phyloP scores from a whole-genome alignment of 805 yeast species.

The Ogataea salicorniae region DNA sequence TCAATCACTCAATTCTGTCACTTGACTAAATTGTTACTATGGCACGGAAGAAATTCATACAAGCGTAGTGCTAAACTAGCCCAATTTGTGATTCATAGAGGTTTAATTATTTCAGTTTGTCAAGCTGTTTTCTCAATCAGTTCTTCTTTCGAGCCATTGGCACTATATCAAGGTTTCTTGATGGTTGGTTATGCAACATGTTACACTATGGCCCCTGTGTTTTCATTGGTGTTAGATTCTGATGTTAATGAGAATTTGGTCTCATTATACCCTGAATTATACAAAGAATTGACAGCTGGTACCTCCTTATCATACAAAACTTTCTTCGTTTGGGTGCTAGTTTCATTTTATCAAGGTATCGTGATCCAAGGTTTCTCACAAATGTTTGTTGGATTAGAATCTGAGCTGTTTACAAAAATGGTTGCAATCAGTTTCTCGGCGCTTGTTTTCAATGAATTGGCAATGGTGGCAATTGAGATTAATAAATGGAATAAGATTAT shows the following conservation, averaged over 20 bases:
- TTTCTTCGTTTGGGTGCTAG: slow-evolving; percentile 85
- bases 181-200: slow-evolving; percentile 98
- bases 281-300: slow-evolving; percentile 87
- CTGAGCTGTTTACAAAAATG: slow-evolving; percentile 56
- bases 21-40: slow-evolving; percentile 75
- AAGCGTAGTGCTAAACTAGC: slow-evolving; percentile 92
- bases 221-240: slow-evolving; percentile 82
- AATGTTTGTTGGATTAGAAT: slow-evolving; percentile 56
- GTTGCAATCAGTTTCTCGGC: slow-evolving; percentile 85
- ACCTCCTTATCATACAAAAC: slow-evolving; percentile 80
- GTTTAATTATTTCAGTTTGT: slow-evolving; percentile 86
- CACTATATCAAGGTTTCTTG: slow-evolving; percentile 90
- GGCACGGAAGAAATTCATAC: slow-evolving; percentile 99
- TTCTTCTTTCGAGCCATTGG: slow-evolving; percentile 87
- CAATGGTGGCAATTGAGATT: slow-evolving; percentile 90
- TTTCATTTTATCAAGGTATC: slow-evolving; percentile 87
- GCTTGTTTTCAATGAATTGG: slow-evolving; percentile 75
- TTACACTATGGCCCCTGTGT: slow-evolving; percentile 98
- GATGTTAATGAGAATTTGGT: slow-evolving; percentile 90
- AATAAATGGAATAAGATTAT: slow-evolving; percentile 85
- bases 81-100: slow-evolving; percentile 95
- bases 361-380: slow-evolving; percentile 83
- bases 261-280: slow-evolving; percentile 87
- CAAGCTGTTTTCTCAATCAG: slow-evolving; percentile 90
- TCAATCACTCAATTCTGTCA: slow-evolving; percentile 89